Evolutionary conservation across 768 basidiomycete species (phyloP).

Genomic region (Termitomyces eurrhizus): DNA sequence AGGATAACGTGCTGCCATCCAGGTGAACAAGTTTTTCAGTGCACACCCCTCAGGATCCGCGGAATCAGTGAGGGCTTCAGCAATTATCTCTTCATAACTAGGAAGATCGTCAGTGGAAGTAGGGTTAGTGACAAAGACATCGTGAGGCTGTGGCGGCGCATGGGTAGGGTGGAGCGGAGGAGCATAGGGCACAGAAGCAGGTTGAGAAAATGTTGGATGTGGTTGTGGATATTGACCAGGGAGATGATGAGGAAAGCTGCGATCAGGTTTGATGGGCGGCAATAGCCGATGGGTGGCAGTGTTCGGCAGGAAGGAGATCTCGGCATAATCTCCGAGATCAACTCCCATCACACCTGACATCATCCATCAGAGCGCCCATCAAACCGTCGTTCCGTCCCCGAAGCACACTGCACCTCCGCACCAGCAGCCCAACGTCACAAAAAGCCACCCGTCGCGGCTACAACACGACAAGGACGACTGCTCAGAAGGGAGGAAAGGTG

Average conservation of each 20-base stretch:
- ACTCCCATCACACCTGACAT: too few relatives aligned
- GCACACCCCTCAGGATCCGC: constrained; percentile 72
- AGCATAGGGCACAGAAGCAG: constrained; percentile 28
- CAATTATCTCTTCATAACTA: constrained; percentile 93
- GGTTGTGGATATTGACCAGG: constrained; percentile 1
- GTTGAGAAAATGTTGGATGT: constrained; percentile 37
- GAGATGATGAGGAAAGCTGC: not conserved
- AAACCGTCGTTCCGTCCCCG: too few relatives aligned
- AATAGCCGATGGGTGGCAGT: too few relatives aligned
- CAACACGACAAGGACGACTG: too few relatives aligned
- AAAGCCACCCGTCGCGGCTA: too few relatives aligned
- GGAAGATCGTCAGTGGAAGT: constrained; percentile 54
- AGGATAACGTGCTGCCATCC: constrained; percentile 83
- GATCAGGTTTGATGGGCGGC: too few relatives aligned
- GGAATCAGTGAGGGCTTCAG: constrained; percentile 66
- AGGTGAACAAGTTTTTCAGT: constrained; percentile 79
- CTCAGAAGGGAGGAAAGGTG: too few relatives aligned
- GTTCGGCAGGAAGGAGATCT: too few relatives aligned
- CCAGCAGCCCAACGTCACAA: too few relatives aligned
- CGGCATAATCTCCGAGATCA: too few relatives aligned
- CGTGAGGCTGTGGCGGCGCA: constrained; percentile 17
- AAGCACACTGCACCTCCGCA: too few relatives aligned
- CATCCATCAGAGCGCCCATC: too few relatives aligned
- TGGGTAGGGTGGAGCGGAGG: constrained; percentile 31
- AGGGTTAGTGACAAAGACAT: constrained; percentile 18